These are phyloP conservation scores for Clavaria fumosa DNA, from an alignment of 768 basidiomycete genomes.

Conservation along the genomic window DNA sequence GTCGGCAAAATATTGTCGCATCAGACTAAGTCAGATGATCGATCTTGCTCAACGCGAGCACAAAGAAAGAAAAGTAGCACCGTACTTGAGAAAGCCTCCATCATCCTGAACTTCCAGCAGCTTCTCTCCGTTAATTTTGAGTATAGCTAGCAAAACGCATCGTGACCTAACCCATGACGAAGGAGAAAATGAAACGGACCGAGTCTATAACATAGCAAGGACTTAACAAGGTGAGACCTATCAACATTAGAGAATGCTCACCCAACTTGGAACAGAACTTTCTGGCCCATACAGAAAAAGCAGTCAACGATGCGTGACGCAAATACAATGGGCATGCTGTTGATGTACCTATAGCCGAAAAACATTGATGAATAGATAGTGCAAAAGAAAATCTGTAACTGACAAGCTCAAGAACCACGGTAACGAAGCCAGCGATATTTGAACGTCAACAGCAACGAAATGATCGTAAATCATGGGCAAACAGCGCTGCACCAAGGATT, in stretches of 20 bases:
- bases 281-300: conserved; percentile 98
- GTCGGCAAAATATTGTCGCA: conserved; percentile 90
- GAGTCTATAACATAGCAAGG: conserved; percentile 28
- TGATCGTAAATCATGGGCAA: conserved; percentile 91
- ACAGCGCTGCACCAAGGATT: conserved; percentile 78
- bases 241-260: conserved; percentile 23
- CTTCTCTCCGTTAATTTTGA: conserved; percentile 94
- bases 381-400: no score
- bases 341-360: conserved; percentile 74
- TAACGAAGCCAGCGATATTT: conserved; percentile 89
- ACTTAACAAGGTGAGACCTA: conserved; percentile 8
- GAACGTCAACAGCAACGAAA: conserved; percentile 82
- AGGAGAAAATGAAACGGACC: conserved; percentile 26
- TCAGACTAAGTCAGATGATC: conserved; percentile 37
- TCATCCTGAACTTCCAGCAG: conserved; percentile 91
- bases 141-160: conserved; percentile 48
- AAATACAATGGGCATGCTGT: conserved; percentile 94
- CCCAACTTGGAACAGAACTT: conserved; percentile 98
- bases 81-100: conserved; percentile 87
- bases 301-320: conserved; percentile 97
- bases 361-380: no score
- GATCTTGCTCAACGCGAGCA: conserved; percentile 2
- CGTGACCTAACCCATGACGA: conserved; percentile 3
- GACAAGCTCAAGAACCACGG: conserved; percentile 98
- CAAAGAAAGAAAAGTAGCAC: conserved; percentile 1